phyloP scores from a whole-genome alignment of 176 grass and related monocot species.

The Saccharum spontaneum region DNA sequence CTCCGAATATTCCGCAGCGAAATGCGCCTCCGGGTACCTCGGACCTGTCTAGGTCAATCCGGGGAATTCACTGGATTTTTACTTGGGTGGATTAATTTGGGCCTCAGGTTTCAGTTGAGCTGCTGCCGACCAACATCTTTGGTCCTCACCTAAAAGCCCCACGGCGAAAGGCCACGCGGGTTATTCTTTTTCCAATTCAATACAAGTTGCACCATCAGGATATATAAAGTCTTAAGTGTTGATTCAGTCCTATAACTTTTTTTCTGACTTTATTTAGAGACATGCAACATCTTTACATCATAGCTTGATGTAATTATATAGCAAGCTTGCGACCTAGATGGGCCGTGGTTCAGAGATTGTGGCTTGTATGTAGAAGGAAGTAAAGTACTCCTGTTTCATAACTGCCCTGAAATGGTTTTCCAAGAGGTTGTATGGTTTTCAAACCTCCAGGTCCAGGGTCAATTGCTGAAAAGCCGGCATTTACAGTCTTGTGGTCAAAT shows the following conservation, averaged over 20 bases:
- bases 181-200: background rate
- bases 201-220: background rate
- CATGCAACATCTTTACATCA: background rate
- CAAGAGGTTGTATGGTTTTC: background rate
- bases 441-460: background rate
- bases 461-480: background rate
- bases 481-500: background rate
- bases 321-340: background rate
- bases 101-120: slow-evolving; percentile 11
- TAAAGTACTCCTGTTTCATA: background rate
- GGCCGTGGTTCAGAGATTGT: background rate
- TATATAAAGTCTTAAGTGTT: background rate
- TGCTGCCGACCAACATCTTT: slow-evolving; percentile 9
- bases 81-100: slow-evolving; percentile 12
- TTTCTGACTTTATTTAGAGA: background rate
- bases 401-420: background rate
- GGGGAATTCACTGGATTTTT: background rate
- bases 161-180: background rate
- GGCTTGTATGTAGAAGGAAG: background rate
- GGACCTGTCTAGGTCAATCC: background rate
- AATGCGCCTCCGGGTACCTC: background rate
- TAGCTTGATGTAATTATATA: background rate
- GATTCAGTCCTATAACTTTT: background rate
- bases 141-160: slow-evolving; percentile 17
- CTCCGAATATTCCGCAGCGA: slow-evolving; percentile 7